A percentile compares a stretch with the other conserved stretches of the same genome.
Evolutionary conservation across 2,329 filamentous ascomycete genomes (phyloP).

Genomic region (Reticulascus tulasneorum): DNA sequence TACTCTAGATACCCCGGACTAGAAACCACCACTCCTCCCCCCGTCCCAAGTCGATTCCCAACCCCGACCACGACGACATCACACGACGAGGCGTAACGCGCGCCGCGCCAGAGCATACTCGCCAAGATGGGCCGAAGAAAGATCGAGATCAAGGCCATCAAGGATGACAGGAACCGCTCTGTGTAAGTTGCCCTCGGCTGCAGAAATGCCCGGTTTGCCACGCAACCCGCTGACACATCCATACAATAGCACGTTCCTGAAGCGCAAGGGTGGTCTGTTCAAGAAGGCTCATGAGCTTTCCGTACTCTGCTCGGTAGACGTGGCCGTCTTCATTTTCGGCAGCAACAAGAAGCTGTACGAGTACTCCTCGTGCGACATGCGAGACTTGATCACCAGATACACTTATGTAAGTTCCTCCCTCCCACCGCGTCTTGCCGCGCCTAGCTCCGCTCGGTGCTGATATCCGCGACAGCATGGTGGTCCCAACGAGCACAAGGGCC

Average conservation of each 20-base stretch:
- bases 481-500: slow-evolving; percentile 94
- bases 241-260: slow-evolving; percentile 89
- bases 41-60: slow-evolving; percentile 4
- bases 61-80: slow-evolving; percentile 4
- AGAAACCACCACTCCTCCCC: neutral
- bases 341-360: slow-evolving; percentile 99
- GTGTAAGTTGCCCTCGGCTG: slow-evolving; percentile 76
- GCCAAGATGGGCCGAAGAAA: slow-evolving; percentile 88
- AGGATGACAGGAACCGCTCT: slow-evolving; percentile 95
- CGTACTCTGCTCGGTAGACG: slow-evolving; percentile 95
- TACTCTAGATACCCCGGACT: slow-evolving; percentile 9
- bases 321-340: slow-evolving; percentile 97
- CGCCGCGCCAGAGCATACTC: neutral
- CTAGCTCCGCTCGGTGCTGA: too few relatives aligned
- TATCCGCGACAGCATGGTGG: slow-evolving; percentile 88
- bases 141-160: slow-evolving; percentile 99
- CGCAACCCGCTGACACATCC: too few relatives aligned
- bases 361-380: slow-evolving; percentile 92
- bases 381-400: slow-evolving; percentile 81
- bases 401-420: slow-evolving; percentile 69
- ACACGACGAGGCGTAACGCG: too few relatives aligned
- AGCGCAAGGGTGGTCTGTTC: slow-evolving; percentile 97
- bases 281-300: slow-evolving; percentile 99
- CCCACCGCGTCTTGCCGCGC: slow-evolving; percentile 10
- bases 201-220: neutral